Evolutionary conservation across 1,284 basidiomycete genomes (phyloP), one percentile per base, ranked within the genome.

Genomic region (Melanopsichium pennsylvanicum): DNA sequence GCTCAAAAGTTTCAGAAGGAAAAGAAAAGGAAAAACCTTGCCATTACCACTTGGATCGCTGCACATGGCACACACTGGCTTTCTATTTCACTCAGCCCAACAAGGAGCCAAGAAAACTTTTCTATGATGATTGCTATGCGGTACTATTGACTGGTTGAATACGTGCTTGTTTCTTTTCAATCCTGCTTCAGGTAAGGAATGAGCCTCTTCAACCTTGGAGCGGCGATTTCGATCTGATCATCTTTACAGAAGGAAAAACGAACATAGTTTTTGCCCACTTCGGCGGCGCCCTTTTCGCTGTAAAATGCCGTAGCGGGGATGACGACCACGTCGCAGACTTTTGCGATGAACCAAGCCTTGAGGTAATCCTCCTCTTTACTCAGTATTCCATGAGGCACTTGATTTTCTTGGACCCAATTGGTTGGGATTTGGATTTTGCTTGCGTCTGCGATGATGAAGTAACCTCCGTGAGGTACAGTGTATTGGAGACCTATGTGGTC

Each of bases 311-410:
- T 78, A 3, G 73, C 75, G 0, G 79, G 79, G 35, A 81, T 74
- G 19, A 57, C 69, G 26, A 81, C 75, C 7, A 82, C 78, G 21
- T 76, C 78, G 29, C 71, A 70, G 1, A 72, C 56, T 13, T 76
- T 79, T 1, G 81, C 82, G 18, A 80, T 50, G 56, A 78, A 81
- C 71, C 72, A 79, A 25, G 83, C 86, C 37, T 75, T 90, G 86
- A 85, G 87, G 85, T 96, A 98, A 80, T 97, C 95, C 52, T 88
- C 86, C 12, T 92, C 90, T 75, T 94, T 86, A 8, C 89, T 90
- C 32, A 88, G 79, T 38, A 97, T 85, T 44, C 86, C 88, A 40
- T 85, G 79, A 0, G 93, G 92, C 83, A 94, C 90, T 46, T 87
- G 88, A 48, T 85, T 81, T 0, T 93, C 91, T 84, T 93, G 89